Percentiles rank a stretch among this genome's conserved stretches.
Conservation (phyloP, 2,329 filamentous ascomycete species). For the Orbilia blumenaviensis region DNA sequence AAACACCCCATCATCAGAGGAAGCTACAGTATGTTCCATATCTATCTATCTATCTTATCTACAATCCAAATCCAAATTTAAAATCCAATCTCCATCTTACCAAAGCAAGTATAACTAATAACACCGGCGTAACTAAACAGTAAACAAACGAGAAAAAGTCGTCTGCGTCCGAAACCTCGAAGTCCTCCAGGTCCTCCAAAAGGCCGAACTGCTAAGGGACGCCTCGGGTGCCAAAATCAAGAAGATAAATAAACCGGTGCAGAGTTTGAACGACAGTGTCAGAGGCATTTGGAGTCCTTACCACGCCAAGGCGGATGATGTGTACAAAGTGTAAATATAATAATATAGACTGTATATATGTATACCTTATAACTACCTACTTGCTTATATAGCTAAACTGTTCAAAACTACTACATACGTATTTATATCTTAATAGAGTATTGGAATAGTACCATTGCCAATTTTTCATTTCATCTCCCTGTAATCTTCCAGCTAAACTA, state of each 20-base stretch:
- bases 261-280: slow-evolving; percentile 72
- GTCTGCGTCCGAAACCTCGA: slow-evolving; percentile 90
- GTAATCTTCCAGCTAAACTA: too few species aligned
- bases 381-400: too few species aligned
- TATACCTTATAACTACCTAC: not conserved
- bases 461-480: too few species aligned
- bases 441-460: too few species aligned
- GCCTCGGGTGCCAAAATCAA: slow-evolving; percentile 78
- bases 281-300: slow-evolving; percentile 77
- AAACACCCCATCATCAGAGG: slow-evolving; percentile 89
- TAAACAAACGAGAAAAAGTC: slow-evolving; percentile 86
- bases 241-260: slow-evolving; percentile 71
- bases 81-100: too few species aligned
- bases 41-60: too few species aligned
- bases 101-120: too few species aligned
- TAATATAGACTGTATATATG: slow-evolving; percentile 25
- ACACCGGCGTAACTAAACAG: slow-evolving; percentile 27
- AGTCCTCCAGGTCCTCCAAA: slow-evolving; percentile 79
- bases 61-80: too few species aligned
- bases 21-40: slow-evolving; percentile 70
- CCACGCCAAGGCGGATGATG: slow-evolving; percentile 64
- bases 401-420: too few species aligned
- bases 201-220: slow-evolving; percentile 77
- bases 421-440: too few species aligned
- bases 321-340: slow-evolving; percentile 53